phyloP scores from a whole-genome alignment of 1,284 basidiomycete genomes.

The Ustilago hordei region DNA sequence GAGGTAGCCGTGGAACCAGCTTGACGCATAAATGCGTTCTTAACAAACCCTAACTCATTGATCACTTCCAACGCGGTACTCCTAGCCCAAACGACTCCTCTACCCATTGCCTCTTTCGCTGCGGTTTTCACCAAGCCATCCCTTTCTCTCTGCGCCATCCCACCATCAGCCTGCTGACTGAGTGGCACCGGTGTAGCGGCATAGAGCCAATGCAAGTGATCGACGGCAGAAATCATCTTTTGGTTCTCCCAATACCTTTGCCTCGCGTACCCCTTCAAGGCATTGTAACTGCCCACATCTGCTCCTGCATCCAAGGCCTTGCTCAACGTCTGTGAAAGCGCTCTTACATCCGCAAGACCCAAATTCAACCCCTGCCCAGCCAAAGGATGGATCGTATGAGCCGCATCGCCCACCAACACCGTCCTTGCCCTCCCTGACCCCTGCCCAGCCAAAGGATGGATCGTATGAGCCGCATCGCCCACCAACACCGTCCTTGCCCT shows the following conservation, averaged over 20 bases:
- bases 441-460: slow-evolving; percentile 85
- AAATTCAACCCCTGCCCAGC: slow-evolving; percentile 96
- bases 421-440: slow-evolving; percentile 75
- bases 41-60: slow-evolving; percentile 65
- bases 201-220: slow-evolving; percentile 67
- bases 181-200: slow-evolving; percentile 49
- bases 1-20: slow-evolving; percentile 44
- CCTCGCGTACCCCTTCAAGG: slow-evolving; percentile 55
- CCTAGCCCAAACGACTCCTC: slow-evolving; percentile 61
- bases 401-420: slow-evolving; percentile 93
- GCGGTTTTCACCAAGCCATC: slow-evolving; percentile 39
- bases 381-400: slow-evolving; percentile 94
- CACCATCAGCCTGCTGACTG: slow-evolving; percentile 34
- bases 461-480: slow-evolving; percentile 94
- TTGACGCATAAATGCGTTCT: slow-evolving; percentile 56
- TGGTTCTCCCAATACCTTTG: slow-evolving; percentile 66
- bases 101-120: slow-evolving; percentile 42
- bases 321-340: slow-evolving; percentile 43
- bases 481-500: slow-evolving; percentile 84
- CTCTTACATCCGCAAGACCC: slow-evolving; percentile 81
- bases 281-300: slow-evolving; percentile 62
- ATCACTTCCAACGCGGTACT: slow-evolving; percentile 67
- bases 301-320: slow-evolving; percentile 52
- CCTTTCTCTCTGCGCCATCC: slow-evolving; percentile 27
- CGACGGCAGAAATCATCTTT: slow-evolving; percentile 63